Percentiles rank a stretch among this genome's conserved stretches.
These are phyloP conservation scores for Tubosaeta brunneosetosa DNA, from an alignment of 768 basidiomycete genomes.

Conservation along the genomic window DNA sequence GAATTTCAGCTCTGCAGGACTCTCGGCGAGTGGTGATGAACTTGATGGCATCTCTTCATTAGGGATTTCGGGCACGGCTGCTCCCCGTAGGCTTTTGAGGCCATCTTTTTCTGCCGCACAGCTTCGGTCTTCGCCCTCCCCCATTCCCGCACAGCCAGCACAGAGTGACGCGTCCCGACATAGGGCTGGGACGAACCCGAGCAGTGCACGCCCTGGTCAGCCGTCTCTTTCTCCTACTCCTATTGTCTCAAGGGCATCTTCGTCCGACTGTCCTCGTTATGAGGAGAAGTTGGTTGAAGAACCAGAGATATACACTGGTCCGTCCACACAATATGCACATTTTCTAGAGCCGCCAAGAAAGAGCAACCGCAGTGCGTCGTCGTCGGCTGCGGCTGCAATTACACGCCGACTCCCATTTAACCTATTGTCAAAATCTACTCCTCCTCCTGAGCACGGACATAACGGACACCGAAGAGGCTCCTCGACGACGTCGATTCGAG, in stretches of 20 bases:
- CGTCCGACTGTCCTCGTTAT: conserved; percentile 46
- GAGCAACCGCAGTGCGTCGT: conserved; percentile 35
- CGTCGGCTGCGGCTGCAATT: conserved; percentile 45
- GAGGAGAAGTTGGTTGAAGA: conserved; percentile 40
- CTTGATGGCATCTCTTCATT: conserved; percentile 45
- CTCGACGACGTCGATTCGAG: conserved; percentile 36
- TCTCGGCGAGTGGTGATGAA: conserved; percentile 52
- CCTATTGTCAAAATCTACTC: conserved; percentile 53
- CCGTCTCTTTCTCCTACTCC: conserved; percentile 37
- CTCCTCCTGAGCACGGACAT: conserved; percentile 26
- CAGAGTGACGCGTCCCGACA: conserved; percentile 45
- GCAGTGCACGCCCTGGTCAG: conserved; percentile 39
- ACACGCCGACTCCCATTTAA: conserved; percentile 65
- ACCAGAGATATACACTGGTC: conserved; percentile 53
- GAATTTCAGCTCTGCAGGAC: conserved; percentile 43
- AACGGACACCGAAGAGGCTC: conserved; percentile 40
- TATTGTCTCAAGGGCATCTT: conserved; percentile 49
- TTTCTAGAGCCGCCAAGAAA: conserved; percentile 64
- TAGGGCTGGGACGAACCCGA: conserved; percentile 67
- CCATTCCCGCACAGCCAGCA: conserved; percentile 31
- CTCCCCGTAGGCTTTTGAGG: conserved; percentile 55
- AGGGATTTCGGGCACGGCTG: conserved; percentile 48
- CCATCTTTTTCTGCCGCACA: conserved; percentile 79
- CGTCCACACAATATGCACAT: conserved; percentile 63
- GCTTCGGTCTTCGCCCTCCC: conserved; percentile 49